Conservation (phyloP, 2,329 filamentous ascomycete genomes). For the Coniochaeta ligniaria region DNA sequence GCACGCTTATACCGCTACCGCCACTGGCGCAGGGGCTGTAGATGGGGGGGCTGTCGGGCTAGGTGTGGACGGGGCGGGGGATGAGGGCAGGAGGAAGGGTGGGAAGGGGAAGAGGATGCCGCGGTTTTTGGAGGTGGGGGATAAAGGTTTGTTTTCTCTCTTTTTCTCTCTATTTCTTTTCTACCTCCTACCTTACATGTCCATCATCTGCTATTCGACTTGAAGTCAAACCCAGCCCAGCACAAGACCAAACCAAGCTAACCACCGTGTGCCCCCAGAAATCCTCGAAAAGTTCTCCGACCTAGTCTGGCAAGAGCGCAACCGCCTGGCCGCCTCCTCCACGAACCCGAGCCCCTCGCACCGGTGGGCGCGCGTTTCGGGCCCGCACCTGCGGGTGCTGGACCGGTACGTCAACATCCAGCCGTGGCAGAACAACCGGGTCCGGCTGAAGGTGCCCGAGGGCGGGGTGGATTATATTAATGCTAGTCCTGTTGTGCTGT, state of each 20-base stretch:
- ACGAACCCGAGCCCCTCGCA: slow-evolving; percentile 28
- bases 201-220: too few relatives aligned
- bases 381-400: slow-evolving; percentile 49
- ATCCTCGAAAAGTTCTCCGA: slow-evolving; percentile 45
- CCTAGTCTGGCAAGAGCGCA: slow-evolving; percentile 44
- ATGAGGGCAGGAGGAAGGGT: background rate
- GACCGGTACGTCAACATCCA: slow-evolving; percentile 90
- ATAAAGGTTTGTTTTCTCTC: slow-evolving; percentile 32
- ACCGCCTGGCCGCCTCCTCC: slow-evolving; percentile 32
- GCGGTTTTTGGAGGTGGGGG: slow-evolving; percentile 42
- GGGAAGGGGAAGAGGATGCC: slow-evolving; percentile 23
- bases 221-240: too few relatives aligned
- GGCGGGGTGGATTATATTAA: slow-evolving; percentile 75
- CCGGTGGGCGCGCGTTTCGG: slow-evolving; percentile 44
- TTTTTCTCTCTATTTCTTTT: background rate
- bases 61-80: background rate
- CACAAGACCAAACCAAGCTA: too few relatives aligned
- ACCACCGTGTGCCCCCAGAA: slow-evolving; percentile 16
- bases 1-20: background rate
- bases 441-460: slow-evolving; percentile 71
- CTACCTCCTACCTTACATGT: background rate
- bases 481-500: slow-evolving; percentile 62
- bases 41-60: background rate
- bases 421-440: slow-evolving; percentile 79
- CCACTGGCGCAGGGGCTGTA: too few relatives aligned